phyloP scores from a whole-genome alignment of 140 eudicot species.

The Anethum foeniculum region DNA sequence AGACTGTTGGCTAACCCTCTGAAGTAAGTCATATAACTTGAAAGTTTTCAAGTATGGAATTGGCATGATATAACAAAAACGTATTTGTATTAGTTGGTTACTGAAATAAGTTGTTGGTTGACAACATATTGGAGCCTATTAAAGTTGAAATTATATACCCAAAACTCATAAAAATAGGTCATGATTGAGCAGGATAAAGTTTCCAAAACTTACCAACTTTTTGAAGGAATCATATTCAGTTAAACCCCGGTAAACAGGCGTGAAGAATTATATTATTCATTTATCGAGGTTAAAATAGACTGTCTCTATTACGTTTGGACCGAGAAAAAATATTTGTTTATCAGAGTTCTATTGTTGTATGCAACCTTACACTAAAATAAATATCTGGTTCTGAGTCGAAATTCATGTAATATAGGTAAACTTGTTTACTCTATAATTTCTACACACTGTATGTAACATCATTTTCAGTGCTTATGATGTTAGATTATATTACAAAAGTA shows the following conservation, averaged over 20 bases:
- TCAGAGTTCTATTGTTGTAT: not conserved
- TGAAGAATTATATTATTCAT: not conserved
- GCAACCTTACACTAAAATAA: too few species aligned
- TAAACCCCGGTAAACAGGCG: not conserved
- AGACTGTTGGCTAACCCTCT: conserved; percentile 83
- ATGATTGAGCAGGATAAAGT: not conserved
- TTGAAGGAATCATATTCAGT: not conserved
- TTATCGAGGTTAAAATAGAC: not conserved
- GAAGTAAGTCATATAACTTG: conserved; percentile 53
- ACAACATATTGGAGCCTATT: not conserved
- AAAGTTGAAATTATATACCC: not conserved
- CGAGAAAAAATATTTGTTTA: not conserved
- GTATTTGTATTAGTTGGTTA: not conserved
- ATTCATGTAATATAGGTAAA: not conserved
- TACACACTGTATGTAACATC: not conserved
- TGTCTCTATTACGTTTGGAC: not conserved
- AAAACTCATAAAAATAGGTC: not conserved
- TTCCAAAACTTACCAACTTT: not conserved
- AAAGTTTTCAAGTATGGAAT: not conserved
- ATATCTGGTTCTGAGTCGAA: not conserved
- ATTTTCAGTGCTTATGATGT: not conserved
- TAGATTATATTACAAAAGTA: not conserved
- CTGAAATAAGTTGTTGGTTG: not conserved
- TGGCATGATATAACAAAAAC: not conserved
- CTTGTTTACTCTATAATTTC: not conserved